Base-by-base conservation (phyloP, 2,329 filamentous ascomycete species). In the Ampelomyces quisqualis region DNA sequence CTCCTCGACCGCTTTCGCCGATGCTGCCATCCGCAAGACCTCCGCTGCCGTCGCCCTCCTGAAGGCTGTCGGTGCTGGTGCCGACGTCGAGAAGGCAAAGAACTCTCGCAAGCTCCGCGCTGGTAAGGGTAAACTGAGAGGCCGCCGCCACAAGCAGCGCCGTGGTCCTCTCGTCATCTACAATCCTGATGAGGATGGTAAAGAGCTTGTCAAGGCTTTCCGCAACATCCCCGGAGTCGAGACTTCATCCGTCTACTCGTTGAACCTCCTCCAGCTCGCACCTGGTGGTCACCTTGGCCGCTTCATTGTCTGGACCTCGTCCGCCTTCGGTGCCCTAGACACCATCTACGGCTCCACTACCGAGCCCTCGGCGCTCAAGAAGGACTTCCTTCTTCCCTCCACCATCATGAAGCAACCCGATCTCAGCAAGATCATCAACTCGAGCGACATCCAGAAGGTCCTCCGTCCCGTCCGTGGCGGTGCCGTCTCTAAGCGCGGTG, bases 181-280 rank as follows among this genome's bases (percentile, higher is more conserved):
- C 84, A 87, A 94, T 81, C 86, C 90, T 64, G 88, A 90, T 74
- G 82, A 85, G 69, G 94, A 98, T 72, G 90, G 93, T 78, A 94
- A 90, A 79, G 87, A 94, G 72, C 84, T 98, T 61, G 81, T 91
- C 72, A 82, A 81, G 70, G 91, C 90, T 67, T 96, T 96, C 88
- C 90, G 93, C 82, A 98, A 98, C 86, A 87, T 98, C 70, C 84
- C 93, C 69, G 93, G 93, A 78, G 90, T 97, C 62, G 93, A 98
- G 87, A 95, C 90, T 59, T 90, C 81, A 70, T 85, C 90, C 62
- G 90, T 96, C 75, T 90, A 86, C 77, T 79, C 89, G 58, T 84
- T 98, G 69, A 96, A 97, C 84, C 90, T 97, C 69, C 89, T 98
- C 73, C 93, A 98, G 82, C 89, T 98, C 72, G 93, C 93, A 60